phyloP scores from a whole-genome alignment of 2,329 filamentous ascomycete species.

The Camptophora hylomeconis region DNA sequence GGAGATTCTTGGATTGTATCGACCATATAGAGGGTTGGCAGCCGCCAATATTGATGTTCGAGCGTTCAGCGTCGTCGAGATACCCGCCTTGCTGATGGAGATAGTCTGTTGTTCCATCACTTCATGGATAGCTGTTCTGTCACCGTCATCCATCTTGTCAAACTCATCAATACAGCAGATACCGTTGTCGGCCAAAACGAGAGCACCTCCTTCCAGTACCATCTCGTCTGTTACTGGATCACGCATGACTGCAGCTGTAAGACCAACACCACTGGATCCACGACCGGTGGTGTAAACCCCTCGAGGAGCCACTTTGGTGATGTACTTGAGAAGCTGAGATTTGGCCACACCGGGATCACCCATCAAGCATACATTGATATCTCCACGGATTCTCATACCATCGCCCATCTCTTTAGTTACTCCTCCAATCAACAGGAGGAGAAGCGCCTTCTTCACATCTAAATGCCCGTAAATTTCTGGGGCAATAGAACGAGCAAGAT shows the following conservation, averaged over 20 bases:
- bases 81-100: constrained; percentile 78
- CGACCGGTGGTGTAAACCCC: constrained; percentile 76
- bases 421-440: constrained; percentile 90
- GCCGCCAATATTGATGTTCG: constrained; percentile 91
- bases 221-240: constrained; percentile 70
- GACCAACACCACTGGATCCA: constrained; percentile 67
- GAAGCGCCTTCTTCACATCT: constrained; percentile 93
- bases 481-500: constrained; percentile 87
- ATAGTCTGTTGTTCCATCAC: constrained; percentile 84
- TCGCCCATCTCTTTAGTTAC: constrained; percentile 95
- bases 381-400: constrained; percentile 96
- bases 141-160: constrained; percentile 72
- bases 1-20: constrained; percentile 94
- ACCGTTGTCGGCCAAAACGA: constrained; percentile 68
- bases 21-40: constrained; percentile 91
- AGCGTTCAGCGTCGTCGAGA: constrained; percentile 92
- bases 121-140: constrained; percentile 71
- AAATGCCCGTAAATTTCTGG: constrained; percentile 94
- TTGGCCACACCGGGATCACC: constrained; percentile 99
- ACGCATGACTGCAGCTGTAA: constrained; percentile 68
- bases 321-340: constrained; percentile 95
- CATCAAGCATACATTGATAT: constrained; percentile 98
- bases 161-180: constrained; percentile 80
- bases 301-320: constrained; percentile 91
- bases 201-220: constrained; percentile 65